Conservation (phyloP, 495 filamentous ascomycete genomes). For the Pseudevernia furfuracea region DNA sequence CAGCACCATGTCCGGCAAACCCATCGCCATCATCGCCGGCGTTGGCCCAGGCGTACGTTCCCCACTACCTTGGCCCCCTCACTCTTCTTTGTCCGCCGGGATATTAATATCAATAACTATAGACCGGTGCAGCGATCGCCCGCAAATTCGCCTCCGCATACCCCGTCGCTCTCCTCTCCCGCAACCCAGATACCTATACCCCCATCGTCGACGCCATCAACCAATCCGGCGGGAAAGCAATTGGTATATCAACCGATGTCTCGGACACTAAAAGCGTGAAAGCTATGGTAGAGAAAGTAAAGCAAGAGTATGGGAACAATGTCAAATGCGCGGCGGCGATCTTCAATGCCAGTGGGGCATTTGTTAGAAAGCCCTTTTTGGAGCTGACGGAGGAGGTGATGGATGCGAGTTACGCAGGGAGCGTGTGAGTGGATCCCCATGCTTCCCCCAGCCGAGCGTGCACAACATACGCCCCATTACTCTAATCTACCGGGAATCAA, state of each 20-base stretch:
- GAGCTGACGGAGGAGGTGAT: constrained; percentile 64
- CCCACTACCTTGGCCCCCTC: constrained; percentile 19
- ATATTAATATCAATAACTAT: neutral
- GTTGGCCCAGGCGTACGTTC: constrained; percentile 57
- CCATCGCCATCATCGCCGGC: constrained; percentile 65
- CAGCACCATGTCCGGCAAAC: constrained; percentile 17
- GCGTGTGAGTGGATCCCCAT: constrained; percentile 9
- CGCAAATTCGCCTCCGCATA: constrained; percentile 63
- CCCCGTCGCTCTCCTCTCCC: constrained; percentile 67
- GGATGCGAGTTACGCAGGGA: constrained; percentile 26
- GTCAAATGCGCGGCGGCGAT: constrained; percentile 56
- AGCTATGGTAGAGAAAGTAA: constrained; percentile 60
- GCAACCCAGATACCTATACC: constrained; percentile 58
- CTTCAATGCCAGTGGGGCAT: constrained; percentile 70
- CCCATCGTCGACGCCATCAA: constrained; percentile 64
- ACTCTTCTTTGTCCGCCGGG: neutral
- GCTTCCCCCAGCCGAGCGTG: neutral
- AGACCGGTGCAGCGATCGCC: constrained; percentile 49
- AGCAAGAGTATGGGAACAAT: constrained; percentile 41
- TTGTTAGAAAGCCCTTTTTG: constrained; percentile 72
- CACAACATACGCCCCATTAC: neutral
- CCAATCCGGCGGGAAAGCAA: constrained; percentile 60
- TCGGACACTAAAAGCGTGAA: constrained; percentile 54
- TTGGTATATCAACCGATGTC: constrained; percentile 70
- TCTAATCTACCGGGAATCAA: no score